Conservation (phyloP, 2,329 filamentous ascomycete genomes). For the Nannizziopsis barbatae region DNA sequence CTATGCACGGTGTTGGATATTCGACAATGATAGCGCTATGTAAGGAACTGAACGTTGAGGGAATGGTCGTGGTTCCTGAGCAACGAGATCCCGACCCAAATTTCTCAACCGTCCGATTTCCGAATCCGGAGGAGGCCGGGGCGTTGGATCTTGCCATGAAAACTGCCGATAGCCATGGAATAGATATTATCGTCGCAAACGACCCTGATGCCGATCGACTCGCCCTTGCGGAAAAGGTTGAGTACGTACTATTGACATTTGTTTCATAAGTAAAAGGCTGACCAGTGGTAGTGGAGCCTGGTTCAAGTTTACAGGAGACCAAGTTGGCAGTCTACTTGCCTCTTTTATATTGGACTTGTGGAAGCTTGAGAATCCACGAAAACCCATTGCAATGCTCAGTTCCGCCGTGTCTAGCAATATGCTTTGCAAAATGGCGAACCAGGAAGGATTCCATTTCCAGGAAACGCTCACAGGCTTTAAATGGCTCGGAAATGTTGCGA, state of each 20-base stretch:
- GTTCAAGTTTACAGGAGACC: constrained; percentile 55
- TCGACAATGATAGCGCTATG: constrained; percentile 27
- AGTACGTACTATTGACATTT: constrained; percentile 22
- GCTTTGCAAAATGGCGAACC: constrained; percentile 45
- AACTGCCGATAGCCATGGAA: constrained; percentile 41
- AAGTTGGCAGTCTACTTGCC: constrained; percentile 50
- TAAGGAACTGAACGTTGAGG: constrained; percentile 24
- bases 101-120: constrained; percentile 54
- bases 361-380: constrained; percentile 21
- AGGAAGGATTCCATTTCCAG: constrained; percentile 46
- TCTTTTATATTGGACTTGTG: constrained; percentile 44
- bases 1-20: constrained; percentile 33
- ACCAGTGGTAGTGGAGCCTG: constrained; percentile 37
- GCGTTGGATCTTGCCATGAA: constrained; percentile 49
- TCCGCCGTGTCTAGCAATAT: constrained; percentile 55
- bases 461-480: constrained; percentile 58
- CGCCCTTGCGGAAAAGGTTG: constrained; percentile 48
- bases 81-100: constrained; percentile 51
- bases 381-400: constrained; percentile 45
- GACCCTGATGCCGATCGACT: constrained; percentile 57
- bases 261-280: background rate
- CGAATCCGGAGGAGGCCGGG: constrained; percentile 55
- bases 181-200: constrained; percentile 48
- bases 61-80: constrained; percentile 28
- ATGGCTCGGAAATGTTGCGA: constrained; percentile 53